Evolutionary conservation across 2,329 filamentous ascomycete species (phyloP), one percentile per base, ranked within the genome.

Genomic region (Allantophomopsis lycopodina): DNA sequence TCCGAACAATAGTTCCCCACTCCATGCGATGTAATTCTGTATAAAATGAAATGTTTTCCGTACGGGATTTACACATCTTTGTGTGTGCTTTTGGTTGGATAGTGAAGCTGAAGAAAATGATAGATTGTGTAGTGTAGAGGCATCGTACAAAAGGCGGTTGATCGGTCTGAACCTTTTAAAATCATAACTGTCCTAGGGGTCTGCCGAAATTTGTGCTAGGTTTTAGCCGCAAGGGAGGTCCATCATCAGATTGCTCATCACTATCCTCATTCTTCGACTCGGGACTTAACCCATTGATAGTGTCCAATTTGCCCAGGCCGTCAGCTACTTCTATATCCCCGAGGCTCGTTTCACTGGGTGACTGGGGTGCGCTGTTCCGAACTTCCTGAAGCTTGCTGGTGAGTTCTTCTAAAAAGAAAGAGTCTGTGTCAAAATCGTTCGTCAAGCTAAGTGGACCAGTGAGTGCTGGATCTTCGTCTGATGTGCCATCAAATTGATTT

Each of bases 391-490:
- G 60, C 50, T 68, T 73, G 49, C 69, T 61, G 31, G 67, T 64
- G 13, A 76, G 52, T 42, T 58, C 57, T 35, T 59, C 58, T 37
- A 70, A 65, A 45, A 76, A 76, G 16, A 67, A 56, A 46, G 73
- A 71, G 42, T 76, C 71, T 37, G 71, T 62, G 1, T 66, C 68
- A 1, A 70, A 69, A 42, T 69, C 66, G 44, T 76, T 76, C 42
- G 64, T 61, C 31, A 76, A 59, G 58, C 68, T 69, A 37, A 75
- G 48, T 7, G 71, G 71, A 0, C 68, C 71, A 39, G 62, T 68
- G 23, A 76, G 57, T 15, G 60, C 56, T 1, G 53, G 56, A 43
- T 74, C 71, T 4, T 59, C 55, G 12, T 65, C 61, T 7, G 53
- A n/a, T 7, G 21, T 28, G 16, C 20, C 35, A 16, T 40, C 34